phyloP scores from a whole-genome alignment of 2,329 filamentous ascomycete genomes.

The Apiospora koreana region DNA sequence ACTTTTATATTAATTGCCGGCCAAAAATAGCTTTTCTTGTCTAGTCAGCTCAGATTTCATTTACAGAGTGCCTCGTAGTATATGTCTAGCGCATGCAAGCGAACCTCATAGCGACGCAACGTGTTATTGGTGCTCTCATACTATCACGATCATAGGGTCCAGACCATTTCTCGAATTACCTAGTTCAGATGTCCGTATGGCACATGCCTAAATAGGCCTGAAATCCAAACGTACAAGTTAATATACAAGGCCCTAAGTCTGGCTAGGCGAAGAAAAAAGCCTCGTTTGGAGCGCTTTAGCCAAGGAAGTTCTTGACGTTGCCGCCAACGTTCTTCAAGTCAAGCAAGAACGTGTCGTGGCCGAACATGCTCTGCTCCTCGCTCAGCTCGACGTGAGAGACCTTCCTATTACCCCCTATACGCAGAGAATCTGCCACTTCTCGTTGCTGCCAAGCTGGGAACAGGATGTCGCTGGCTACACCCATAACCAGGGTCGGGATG shows the following conservation, averaged over 20 bases:
- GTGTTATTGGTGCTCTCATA: not conserved
- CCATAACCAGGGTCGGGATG: slow-evolving; percentile 84
- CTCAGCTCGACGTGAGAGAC: slow-evolving; percentile 91
- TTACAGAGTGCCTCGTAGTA: not conserved
- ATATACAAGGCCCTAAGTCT: not conserved
- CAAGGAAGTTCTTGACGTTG: slow-evolving; percentile 76
- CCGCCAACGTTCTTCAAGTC: slow-evolving; percentile 92
- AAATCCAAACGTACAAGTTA: not conserved
- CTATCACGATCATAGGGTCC: not conserved
- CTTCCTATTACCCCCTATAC: slow-evolving; percentile 72
- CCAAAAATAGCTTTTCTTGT: slow-evolving; percentile 1
- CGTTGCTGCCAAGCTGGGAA: slow-evolving; percentile 98
- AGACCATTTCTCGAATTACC: too few relatives aligned
- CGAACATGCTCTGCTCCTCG: slow-evolving; percentile 91
- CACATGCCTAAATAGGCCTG: not conserved
- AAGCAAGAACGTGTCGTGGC: slow-evolving; percentile 93
- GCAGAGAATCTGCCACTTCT: slow-evolving; percentile 85
- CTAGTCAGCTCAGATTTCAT: not conserved
- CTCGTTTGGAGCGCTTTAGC: slow-evolving; percentile 37
- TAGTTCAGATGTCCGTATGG: not conserved
- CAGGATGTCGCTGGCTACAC: slow-evolving; percentile 91
- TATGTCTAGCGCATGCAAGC: not conserved
- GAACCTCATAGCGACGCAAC: not conserved
- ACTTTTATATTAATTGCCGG: slow-evolving; percentile 7
- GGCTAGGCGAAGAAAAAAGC: not conserved